Percentiles rank a stretch among this genome's conserved stretches.
Conservation (phyloP, 75 land plant genomes). For the Picea sitchensis region DNA sequence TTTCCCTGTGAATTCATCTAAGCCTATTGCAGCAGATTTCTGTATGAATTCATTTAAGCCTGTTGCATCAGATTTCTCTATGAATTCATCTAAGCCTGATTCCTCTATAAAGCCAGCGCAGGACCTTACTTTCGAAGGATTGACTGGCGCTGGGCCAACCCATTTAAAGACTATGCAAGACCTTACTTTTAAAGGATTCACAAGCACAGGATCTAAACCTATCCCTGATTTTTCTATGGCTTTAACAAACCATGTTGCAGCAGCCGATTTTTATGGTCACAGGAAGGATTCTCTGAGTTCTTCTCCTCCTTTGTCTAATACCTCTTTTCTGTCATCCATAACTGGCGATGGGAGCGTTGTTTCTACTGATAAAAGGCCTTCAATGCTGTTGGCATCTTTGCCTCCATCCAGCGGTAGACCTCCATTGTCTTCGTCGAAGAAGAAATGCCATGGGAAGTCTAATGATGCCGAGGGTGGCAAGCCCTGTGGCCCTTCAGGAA, state of each 20-base stretch:
- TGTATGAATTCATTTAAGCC: not conserved
- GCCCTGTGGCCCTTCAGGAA: constrained; percentile 13
- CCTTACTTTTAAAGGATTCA: too few relatives aligned
- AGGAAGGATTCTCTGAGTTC: constrained; percentile 30
- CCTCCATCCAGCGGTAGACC: constrained; percentile 42
- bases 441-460: constrained; percentile 52
- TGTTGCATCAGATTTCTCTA: not conserved
- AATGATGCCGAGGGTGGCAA: constrained; percentile 31
- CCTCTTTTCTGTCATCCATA: constrained; percentile 65
- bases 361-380: constrained; percentile 26
- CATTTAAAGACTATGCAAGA: too few relatives aligned
- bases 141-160: too few relatives aligned
- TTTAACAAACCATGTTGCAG: constrained; percentile 20
- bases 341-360: constrained; percentile 57
- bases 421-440: constrained; percentile 47
- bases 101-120: too few relatives aligned
- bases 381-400: constrained; percentile 13
- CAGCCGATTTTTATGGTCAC: constrained; percentile 30
- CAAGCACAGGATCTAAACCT: not conserved
- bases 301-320: constrained; percentile 32
- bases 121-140: too few relatives aligned
- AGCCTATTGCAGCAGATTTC: constrained; percentile 3
- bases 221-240: constrained; percentile 27
- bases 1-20: constrained; percentile 7
- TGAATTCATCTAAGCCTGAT: not conserved